Base-by-base conservation (phyloP, 2,329 filamentous ascomycete species). In the Gnomoniopsis sp. region DNA sequence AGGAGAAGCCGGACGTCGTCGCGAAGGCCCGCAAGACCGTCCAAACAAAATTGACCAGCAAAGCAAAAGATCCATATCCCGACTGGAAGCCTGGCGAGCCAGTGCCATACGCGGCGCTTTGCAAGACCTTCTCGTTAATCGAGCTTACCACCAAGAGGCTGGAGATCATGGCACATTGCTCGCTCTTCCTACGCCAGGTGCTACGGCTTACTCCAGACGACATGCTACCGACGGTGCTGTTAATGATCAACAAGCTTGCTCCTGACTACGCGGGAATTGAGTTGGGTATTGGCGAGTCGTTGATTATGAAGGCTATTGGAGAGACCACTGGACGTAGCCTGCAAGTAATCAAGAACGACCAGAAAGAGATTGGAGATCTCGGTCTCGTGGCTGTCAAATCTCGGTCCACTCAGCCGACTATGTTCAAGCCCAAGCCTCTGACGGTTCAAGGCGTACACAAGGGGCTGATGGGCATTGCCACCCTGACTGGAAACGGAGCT, bases 281-380 rank as follows among this genome's bases (percentile, higher is more conserved):
- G 74, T 82, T 99, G 33, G 95, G 95, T n/a, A 99, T 99, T 66
- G 95, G 95, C 58, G 95, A 99, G 75, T 98, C 93, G 0, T 76
- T 99, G 30, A 97, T 99, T 68, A 98, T 98, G 93, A 99, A 98
- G 73, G 91, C 95, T 6, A 96, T 99, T 68, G 93, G 93, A 12
- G 93, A 98, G 76, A 89, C 88, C 33, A 99, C 95, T 0, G 95
- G 95, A 11, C 87, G 95, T 61, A 96, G 87, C 68, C 75, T 97
- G 49, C 83, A 88, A 41, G 87, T 96, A 54, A 96, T 99, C 79
- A 98, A 97, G 76, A 86, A 89, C 51, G 93, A 98, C 66, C 95
- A 99, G 70, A 92, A 95, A 68, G 92, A 97, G 67, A 96, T 98
- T 73, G 95, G 95, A 55, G 95, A 99, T 72, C 81, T 99, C 12